Conservation (phyloP, 1,139 yeast genomes). For the Kodamaea plutei region DNA sequence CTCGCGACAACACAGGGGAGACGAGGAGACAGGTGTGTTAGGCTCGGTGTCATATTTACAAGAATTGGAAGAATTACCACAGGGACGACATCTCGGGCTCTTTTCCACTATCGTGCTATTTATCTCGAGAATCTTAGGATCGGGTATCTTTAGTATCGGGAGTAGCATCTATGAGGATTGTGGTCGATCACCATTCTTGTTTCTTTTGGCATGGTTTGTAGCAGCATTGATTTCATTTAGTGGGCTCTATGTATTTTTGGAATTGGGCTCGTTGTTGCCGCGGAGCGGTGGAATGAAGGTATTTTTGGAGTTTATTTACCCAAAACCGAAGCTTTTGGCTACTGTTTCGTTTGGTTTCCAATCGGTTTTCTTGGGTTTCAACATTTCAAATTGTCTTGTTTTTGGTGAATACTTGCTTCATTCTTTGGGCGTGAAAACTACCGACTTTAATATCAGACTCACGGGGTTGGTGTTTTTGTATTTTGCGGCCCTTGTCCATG, state of each 20-base stretch:
- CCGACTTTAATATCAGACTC: slow-evolving; percentile 37
- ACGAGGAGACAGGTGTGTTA: too few relatives aligned
- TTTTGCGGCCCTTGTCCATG: slow-evolving; percentile 47
- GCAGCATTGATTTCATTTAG: slow-evolving; percentile 62
- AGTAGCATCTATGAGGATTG: slow-evolving; percentile 62
- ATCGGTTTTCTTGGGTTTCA: slow-evolving; percentile 60
- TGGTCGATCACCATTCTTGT: slow-evolving; percentile 61
- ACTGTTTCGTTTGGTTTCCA: slow-evolving; percentile 57
- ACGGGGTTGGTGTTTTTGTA: slow-evolving; percentile 44
- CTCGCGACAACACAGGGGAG: too few relatives aligned
- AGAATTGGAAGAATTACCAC: slow-evolving; percentile 57
- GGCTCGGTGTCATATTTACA: too few relatives aligned
- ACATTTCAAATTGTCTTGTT: slow-evolving; percentile 60
- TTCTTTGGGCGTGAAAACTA: slow-evolving; percentile 39
- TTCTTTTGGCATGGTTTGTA: slow-evolving; percentile 57
- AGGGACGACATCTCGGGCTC: slow-evolving; percentile 68
- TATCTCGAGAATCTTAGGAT: slow-evolving; percentile 68
- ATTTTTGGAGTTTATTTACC: slow-evolving; percentile 62
- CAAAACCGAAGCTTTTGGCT: slow-evolving; percentile 54
- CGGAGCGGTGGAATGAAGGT: slow-evolving; percentile 74
- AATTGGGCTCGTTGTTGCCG: slow-evolving; percentile 66
- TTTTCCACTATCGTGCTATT: slow-evolving; percentile 62
- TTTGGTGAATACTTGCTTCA: slow-evolving; percentile 65
- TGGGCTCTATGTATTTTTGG: slow-evolving; percentile 63
- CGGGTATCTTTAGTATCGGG: slow-evolving; percentile 73